Evolutionary conservation across 495 filamentous ascomycete genomes (phyloP), one percentile per base, ranked within the genome.

Genomic region (Choiromyces venosus): DNA sequence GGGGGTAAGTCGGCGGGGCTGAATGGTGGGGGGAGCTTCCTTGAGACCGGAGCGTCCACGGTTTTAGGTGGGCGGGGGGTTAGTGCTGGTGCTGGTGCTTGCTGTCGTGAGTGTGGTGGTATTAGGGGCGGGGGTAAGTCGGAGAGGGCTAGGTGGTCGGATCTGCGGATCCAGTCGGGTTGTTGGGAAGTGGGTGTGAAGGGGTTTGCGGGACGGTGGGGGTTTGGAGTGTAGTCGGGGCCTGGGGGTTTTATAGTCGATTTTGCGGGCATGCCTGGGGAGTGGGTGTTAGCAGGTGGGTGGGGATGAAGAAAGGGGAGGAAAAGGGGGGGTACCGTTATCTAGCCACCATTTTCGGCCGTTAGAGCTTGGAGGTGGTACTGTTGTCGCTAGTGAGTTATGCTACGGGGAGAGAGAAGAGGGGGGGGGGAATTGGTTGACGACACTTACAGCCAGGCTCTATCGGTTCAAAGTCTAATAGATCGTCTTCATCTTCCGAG

Each of bases 271-370:
- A 90, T 87, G 40, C 91, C 91, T 89, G 76, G 19, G 33, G 33
- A 8, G 70, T 82, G 52, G n/a, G 52, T 74, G 80, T 78, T 67
- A 40, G 39, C 21, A 64, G 39, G 37, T 75, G 71, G n/a, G n/a
- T n/a, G n/a, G n/a, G n/a, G n/a, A 33, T 66, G 37, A 64, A 25
- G 33, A 61, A 18, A 42, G 40, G n/a, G 37, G 66, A 67, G 29
- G 36, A 68, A 71, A 46, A 66, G 67, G 25, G 68, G 44, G 71
- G 81, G 70, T 83, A 87, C 89, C 88, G 82, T 93, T 92, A 68
- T 96, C 91, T 37, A 98, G 84, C 95, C 95, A 99, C 95, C 95
- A 99, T 83, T 92, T 96, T 73, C 89, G 87, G 42, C 87, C 86
- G 79, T 97, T 93, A 5, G 93, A 96, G 81, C 94, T 97, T 21